These are phyloP conservation scores for Hortiboletus campestris DNA, from an alignment of 768 basidiomycete species.

Conservation along the genomic window DNA sequence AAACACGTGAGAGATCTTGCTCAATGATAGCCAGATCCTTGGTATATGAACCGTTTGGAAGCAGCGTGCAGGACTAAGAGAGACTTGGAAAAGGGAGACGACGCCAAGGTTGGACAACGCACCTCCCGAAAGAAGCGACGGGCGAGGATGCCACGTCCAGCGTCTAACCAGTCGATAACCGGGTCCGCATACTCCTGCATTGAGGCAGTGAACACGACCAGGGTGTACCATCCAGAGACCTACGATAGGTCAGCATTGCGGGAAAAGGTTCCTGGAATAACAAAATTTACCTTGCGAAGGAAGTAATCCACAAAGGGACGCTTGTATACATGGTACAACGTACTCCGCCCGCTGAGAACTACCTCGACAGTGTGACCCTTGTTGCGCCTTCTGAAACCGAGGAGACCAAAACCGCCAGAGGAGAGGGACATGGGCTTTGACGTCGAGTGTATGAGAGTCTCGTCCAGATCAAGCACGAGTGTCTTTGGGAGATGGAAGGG, in stretches of 20 bases:
- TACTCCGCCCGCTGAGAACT: constrained; percentile 81
- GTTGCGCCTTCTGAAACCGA: constrained; percentile 60
- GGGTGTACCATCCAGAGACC: constrained; percentile 98
- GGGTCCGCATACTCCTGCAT: constrained; percentile 99
- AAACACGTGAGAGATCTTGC: constrained; percentile 86
- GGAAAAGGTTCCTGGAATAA: background rate
- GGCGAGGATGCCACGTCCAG: constrained; percentile 84
- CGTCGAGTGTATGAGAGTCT: constrained; percentile 97
- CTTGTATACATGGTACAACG: constrained; percentile 97
- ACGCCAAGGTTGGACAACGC: constrained; percentile 29
- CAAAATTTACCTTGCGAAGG: constrained; percentile 69
- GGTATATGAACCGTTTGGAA: constrained; percentile 90
- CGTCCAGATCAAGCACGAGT: constrained; percentile 94
- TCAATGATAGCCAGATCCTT: constrained; percentile 91
- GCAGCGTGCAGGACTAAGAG: constrained; percentile 82
- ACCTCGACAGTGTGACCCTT: constrained; percentile 91
- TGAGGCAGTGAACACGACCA: constrained; percentile 98
- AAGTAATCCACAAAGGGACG: constrained; percentile 97
- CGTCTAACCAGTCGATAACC: constrained; percentile 99
- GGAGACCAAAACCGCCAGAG: constrained; percentile 53
- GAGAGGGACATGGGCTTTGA: constrained; percentile 64
- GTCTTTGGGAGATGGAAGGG: constrained; percentile 88
- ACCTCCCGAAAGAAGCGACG: constrained; percentile 92
- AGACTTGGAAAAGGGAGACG: background rate
- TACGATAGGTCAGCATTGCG: constrained; percentile 33